Evolutionary conservation across 352 stramenopile species (phyloP).

Genomic region (Pythium vanterpoolii): DNA sequence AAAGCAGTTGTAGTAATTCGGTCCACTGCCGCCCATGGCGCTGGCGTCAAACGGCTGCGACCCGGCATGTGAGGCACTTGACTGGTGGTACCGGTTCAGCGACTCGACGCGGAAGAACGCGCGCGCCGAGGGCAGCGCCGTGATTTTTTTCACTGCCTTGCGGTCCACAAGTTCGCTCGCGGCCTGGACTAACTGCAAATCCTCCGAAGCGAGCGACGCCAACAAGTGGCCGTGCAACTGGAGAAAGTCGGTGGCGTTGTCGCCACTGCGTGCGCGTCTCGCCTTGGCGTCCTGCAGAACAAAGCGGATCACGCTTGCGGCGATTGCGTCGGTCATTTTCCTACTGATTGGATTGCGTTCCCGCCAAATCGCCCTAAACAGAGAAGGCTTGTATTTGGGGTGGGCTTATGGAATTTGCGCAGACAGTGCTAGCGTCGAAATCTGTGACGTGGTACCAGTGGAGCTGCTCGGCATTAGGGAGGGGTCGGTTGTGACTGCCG

Average conservation of each 20-base stretch:
- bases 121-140: slow-evolving; percentile 39
- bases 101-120: slow-evolving; percentile 68
- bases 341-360: background rate
- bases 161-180: slow-evolving; percentile 57
- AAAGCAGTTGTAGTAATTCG: slow-evolving; percentile 76
- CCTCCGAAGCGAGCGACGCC: slow-evolving; percentile 29
- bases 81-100: slow-evolving; percentile 48
- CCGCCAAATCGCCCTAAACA: slow-evolving; percentile 8
- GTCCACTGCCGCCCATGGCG: slow-evolving; percentile 34
- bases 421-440: background rate
- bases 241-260: slow-evolving; percentile 12
- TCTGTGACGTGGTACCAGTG: slow-evolving; percentile 17
- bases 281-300: slow-evolving; percentile 47
- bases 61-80: background rate
- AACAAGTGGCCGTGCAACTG: slow-evolving; percentile 50
- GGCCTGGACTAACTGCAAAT: slow-evolving; percentile 47
- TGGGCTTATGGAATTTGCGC: slow-evolving; percentile 3
- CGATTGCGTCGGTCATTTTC: slow-evolving; percentile 18
- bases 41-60: slow-evolving; percentile 47
- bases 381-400: slow-evolving; percentile 5
- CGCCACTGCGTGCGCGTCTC: background rate
- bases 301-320: slow-evolving; percentile 31
- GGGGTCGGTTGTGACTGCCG: too few species aligned
- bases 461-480: background rate
- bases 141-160: slow-evolving; percentile 44